Evolutionary conservation across 495 filamentous ascomycete genomes (phyloP).

Genomic region (Lasiosphaeria hispida): DNA sequence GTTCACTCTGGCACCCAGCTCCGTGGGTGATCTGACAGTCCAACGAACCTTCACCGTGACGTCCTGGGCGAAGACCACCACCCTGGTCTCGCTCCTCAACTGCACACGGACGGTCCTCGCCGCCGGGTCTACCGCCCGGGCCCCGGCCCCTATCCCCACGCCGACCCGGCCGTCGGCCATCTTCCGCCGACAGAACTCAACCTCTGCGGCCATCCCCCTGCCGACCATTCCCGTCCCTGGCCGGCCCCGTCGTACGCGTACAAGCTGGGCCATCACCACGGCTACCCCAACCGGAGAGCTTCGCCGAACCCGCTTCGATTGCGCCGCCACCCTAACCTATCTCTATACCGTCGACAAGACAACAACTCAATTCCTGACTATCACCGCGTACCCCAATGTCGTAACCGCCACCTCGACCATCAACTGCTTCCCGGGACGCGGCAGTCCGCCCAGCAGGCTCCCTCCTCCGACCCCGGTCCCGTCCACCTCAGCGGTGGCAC

Average conservation of each 20-base stretch:
- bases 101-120: constrained; percentile 19
- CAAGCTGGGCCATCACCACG: constrained; percentile 2
- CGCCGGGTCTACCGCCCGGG: not conserved
- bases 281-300: constrained; percentile 10
- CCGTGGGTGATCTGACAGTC: constrained; percentile 6
- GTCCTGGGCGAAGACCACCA: constrained; percentile 11
- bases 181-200: not conserved
- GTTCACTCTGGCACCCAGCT: not conserved
- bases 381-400: constrained; percentile 6
- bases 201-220: not conserved
- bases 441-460: not conserved
- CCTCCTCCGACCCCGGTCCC: not conserved
- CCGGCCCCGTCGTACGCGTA: not conserved
- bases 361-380: constrained; percentile 3
- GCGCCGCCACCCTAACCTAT: constrained; percentile 10
- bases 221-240: not conserved
- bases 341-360: constrained; percentile 13
- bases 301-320: constrained; percentile 10
- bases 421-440: not conserved
- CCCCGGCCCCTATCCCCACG: not conserved
- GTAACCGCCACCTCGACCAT: constrained; percentile 10
- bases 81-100: constrained; percentile 10
- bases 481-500: not conserved
- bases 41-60: constrained; percentile 16
- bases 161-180: not conserved